phyloP scores from a whole-genome alignment of 2,329 filamentous ascomycete genomes.

The Hypoxylon sp. region DNA sequence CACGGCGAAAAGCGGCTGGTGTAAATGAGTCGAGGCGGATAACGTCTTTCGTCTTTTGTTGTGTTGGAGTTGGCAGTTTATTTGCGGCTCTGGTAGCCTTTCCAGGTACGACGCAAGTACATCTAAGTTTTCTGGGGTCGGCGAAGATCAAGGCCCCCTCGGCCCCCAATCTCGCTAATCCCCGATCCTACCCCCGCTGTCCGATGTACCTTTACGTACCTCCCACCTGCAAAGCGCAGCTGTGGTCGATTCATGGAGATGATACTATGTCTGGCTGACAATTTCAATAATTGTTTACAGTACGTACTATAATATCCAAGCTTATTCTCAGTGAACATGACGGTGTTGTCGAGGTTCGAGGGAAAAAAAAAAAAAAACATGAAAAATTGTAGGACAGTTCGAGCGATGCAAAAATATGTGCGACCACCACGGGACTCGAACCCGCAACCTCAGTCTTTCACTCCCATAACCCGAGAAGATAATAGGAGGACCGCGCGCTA shows the following conservation, averaged over 20 bases:
- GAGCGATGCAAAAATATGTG: slow-evolving; percentile 4
- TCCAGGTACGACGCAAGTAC: background rate
- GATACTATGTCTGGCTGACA: background rate
- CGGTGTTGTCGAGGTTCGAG: background rate
- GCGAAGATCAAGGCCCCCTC: background rate
- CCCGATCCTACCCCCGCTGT: background rate
- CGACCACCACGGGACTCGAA: slow-evolving; percentile 48
- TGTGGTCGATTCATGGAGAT: background rate
- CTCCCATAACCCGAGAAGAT: slow-evolving; percentile 3
- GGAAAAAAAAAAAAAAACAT: slow-evolving; percentile 3
- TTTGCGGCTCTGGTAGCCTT: background rate
- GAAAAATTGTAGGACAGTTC: background rate
- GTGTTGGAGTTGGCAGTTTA: background rate
- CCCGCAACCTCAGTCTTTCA: slow-evolving; percentile 47
- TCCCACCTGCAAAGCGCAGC: background rate
- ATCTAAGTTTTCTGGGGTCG: background rate
- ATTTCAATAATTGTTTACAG: background rate
- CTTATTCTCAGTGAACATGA: no score
- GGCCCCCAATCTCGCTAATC: background rate
- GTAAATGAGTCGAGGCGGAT: background rate
- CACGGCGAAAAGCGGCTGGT: background rate
- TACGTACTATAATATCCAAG: no score
- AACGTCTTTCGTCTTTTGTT: background rate
- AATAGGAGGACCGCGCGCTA: slow-evolving; percentile 47
- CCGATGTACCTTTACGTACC: background rate